A percentile compares a stretch with the other conserved stretches of the same genome.
These are phyloP conservation scores for Phialophora verrucosa DNA, from an alignment of 2,329 filamentous ascomycete genomes.

Conservation along the genomic window DNA sequence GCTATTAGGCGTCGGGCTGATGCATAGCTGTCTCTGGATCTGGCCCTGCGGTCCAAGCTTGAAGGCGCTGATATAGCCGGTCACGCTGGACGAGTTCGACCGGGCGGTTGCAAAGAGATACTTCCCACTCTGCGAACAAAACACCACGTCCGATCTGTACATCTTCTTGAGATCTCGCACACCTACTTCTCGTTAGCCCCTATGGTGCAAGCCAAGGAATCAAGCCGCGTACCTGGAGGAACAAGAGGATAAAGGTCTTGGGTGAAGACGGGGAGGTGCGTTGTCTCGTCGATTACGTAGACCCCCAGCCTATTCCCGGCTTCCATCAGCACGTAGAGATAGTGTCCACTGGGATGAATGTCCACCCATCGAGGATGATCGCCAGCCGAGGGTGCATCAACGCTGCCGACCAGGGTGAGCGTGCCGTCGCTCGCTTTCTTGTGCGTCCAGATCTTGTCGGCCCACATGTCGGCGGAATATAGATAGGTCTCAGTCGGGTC, in stretches of 20 bases:
- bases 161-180: slow-evolving; percentile 57
- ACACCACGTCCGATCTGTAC: slow-evolving; percentile 86
- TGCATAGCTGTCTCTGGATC: slow-evolving; percentile 77
- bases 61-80: slow-evolving; percentile 84
- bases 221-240: slow-evolving; percentile 67
- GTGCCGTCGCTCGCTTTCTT: slow-evolving; percentile 68
- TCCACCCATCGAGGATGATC: slow-evolving; percentile 91
- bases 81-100: slow-evolving; percentile 74
- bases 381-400: slow-evolving; percentile 70
- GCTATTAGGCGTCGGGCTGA: slow-evolving; percentile 84
- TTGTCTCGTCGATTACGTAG: slow-evolving; percentile 76
- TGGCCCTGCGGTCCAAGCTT: slow-evolving; percentile 70
- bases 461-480: slow-evolving; percentile 56
- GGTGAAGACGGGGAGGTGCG: slow-evolving; percentile 78
- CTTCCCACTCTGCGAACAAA: slow-evolving; percentile 68
- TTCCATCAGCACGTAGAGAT: slow-evolving; percentile 88
- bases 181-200: slow-evolving; percentile 15
- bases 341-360: slow-evolving; percentile 76
- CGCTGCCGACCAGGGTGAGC: slow-evolving; percentile 71
- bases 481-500: slow-evolving; percentile 53
- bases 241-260: slow-evolving; percentile 78
- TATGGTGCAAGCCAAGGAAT: background rate
- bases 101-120: slow-evolving; percentile 87
- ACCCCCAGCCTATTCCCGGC: slow-evolving; percentile 83
- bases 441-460: slow-evolving; percentile 75